phyloP scores from a whole-genome alignment of 257 asterid genomes.

The Paraleonurus japonicus region DNA sequence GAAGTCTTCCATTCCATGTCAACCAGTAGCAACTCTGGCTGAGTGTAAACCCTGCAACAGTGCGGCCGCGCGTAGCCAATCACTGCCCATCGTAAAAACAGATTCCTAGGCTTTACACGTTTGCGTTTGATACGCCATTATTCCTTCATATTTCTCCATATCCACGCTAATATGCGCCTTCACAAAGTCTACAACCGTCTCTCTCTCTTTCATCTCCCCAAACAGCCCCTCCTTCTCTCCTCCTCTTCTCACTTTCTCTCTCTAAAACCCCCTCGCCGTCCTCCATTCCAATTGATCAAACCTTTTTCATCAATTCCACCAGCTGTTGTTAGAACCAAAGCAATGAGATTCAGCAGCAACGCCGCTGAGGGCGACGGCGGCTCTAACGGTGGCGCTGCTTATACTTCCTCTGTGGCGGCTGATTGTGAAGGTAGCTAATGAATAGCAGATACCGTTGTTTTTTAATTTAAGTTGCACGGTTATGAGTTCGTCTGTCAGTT shows the following conservation, averaged over 20 bases:
- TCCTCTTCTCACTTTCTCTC: constrained; percentile 33
- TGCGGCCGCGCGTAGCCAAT: constrained; percentile 41
- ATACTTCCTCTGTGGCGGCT: constrained; percentile 28
- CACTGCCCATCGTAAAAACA: constrained; percentile 26
- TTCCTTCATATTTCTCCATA: constrained; percentile 14
- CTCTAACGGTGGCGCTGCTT: constrained; percentile 41
- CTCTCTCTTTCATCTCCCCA: constrained; percentile 41
- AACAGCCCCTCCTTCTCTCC: constrained; percentile 35
- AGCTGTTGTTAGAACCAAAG: constrained; percentile 20
- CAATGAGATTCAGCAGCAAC: constrained; percentile 43
- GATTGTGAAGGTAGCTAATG: constrained; percentile 43
- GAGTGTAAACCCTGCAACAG: not conserved
- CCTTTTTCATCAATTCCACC: constrained; percentile 26
- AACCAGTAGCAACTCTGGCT: not conserved
- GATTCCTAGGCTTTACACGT: constrained; percentile 26
- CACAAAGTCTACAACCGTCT: constrained; percentile 58
- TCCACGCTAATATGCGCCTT: constrained; percentile 49
- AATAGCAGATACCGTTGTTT: not conserved
- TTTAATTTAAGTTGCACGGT: not conserved
- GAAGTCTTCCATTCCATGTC: not conserved
- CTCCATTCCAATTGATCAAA: constrained; percentile 24
- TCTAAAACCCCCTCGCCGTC: constrained; percentile 27
- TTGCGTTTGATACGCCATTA: constrained; percentile 31
- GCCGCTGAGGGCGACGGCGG: constrained; percentile 55
- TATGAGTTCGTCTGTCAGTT: not conserved